Evolutionary conservation across 345 rosid genomes (phyloP).

Genomic region (Microcos paniculata): DNA sequence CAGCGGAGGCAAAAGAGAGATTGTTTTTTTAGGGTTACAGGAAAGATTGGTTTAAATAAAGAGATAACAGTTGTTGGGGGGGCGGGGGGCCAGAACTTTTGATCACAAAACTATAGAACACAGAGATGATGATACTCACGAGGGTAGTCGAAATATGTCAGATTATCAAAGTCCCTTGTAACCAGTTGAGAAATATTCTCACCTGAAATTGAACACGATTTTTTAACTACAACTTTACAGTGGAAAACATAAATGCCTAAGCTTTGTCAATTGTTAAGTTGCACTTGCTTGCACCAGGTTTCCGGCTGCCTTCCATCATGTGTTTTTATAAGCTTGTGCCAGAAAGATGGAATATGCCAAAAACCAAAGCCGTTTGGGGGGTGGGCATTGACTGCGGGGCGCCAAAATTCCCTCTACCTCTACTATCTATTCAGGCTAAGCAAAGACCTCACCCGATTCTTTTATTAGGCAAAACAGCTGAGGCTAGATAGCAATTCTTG

Average conservation of each 20-base stretch:
- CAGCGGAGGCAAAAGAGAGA: not conserved
- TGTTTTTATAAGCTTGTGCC: not conserved
- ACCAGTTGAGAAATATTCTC: constrained; percentile 36
- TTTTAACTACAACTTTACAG: constrained; percentile 44
- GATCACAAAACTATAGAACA: constrained; percentile 6
- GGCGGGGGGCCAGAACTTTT: not conserved
- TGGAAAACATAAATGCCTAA: constrained; percentile 24
- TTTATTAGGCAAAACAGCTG: constrained; percentile 21
- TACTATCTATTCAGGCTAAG: not conserved
- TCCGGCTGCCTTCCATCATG: constrained; percentile 4
- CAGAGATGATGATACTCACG: constrained; percentile 18
- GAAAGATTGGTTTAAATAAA: not conserved
- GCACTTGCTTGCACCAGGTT: not conserved
- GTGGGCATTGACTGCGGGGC: not conserved
- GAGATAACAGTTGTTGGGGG: not conserved
- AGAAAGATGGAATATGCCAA: constrained; percentile 4
- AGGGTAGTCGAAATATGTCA: constrained; percentile 21
- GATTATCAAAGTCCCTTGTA: constrained; percentile 20
- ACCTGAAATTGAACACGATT: constrained; percentile 26
- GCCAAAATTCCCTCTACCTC: not conserved
- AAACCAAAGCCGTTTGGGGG: constrained; percentile 13
- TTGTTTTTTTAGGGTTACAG: too few species aligned
- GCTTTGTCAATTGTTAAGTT: constrained; percentile 13
- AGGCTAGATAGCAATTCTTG: constrained; percentile 5
- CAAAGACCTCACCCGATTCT: constrained; percentile 1